These are phyloP conservation scores for Wickerhamomyces rabaulensis DNA, from an alignment of 805 yeast genomes.

Conservation along the genomic window DNA sequence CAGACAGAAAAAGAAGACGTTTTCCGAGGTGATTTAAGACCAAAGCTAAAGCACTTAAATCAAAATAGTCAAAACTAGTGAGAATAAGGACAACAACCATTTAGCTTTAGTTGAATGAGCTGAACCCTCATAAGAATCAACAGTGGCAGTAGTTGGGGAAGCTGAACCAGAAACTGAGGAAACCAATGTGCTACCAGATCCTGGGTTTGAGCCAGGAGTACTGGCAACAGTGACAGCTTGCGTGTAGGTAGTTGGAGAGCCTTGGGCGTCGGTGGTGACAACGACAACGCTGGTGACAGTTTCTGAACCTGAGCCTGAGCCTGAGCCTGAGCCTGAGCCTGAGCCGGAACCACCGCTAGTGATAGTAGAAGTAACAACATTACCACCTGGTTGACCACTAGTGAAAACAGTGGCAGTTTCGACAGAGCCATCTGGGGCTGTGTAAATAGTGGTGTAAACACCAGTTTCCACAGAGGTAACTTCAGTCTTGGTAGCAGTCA, in stretches of 20 bases:
- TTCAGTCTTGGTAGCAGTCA: not conserved
- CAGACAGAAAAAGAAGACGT: too few species aligned
- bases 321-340: too few species aligned
- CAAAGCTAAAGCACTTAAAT: too few species aligned
- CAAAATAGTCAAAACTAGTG: not conserved
- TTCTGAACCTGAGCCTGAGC: too few species aligned
- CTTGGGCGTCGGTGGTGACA: not conserved
- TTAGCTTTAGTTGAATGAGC: not conserved
- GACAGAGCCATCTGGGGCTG: not conserved
- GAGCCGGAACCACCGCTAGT: not conserved
- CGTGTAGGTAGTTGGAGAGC: not conserved
- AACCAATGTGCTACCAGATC: not conserved
- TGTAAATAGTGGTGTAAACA: not conserved
- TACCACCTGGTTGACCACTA: slow-evolving; percentile 1
- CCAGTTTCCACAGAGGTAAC: not conserved
- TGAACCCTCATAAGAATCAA: not conserved
- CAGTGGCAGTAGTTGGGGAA: not conserved
- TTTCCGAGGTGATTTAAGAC: too few species aligned
- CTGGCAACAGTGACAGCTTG: not conserved
- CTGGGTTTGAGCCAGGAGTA: not conserved
- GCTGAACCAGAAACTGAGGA: not conserved
- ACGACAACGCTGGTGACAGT: not conserved
- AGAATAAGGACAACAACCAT: not conserved
- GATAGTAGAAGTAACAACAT: not conserved
- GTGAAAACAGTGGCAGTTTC: not conserved